Evolutionary conservation across 306 rosid species (phyloP).

Genomic region (Prunus davidiana): DNA sequence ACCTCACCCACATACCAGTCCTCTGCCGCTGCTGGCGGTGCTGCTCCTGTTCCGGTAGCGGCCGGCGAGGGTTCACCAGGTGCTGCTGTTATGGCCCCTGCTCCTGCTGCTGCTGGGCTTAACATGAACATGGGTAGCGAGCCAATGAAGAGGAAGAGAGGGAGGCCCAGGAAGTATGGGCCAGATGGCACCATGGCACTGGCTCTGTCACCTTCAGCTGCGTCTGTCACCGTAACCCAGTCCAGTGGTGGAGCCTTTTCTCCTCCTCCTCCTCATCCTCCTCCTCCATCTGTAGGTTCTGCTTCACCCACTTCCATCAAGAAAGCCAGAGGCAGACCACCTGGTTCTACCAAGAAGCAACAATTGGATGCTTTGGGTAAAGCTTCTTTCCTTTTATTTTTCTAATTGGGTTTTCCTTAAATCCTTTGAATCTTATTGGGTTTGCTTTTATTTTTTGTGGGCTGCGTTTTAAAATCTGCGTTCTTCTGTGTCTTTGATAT

Average conservation of each 20-base stretch:
- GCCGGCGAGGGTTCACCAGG: slow-evolving; percentile 24
- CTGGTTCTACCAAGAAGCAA: slow-evolving; percentile 58
- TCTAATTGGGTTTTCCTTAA: not conserved
- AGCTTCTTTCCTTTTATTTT: not conserved
- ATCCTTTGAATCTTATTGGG: not conserved
- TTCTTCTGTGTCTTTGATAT: not conserved
- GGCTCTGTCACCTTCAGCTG: slow-evolving; percentile 31
- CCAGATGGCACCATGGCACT: slow-evolving; percentile 58
- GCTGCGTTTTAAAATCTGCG: not conserved
- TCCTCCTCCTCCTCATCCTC: slow-evolving; percentile 18
- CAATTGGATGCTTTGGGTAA: slow-evolving; percentile 45
- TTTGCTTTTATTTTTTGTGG: not conserved
- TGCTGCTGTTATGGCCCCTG: slow-evolving; percentile 19
- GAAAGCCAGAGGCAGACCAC: slow-evolving; percentile 73
- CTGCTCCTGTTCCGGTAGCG: not conserved
- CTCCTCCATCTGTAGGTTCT: slow-evolving; percentile 26
- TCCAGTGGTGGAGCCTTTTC: slow-evolving; percentile 36
- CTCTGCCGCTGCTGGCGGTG: not conserved
- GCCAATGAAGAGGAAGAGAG: slow-evolving; percentile 60
- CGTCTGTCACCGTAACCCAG: slow-evolving; percentile 9
- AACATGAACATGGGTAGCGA: slow-evolving; percentile 38
- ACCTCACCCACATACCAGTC: slow-evolving; percentile 27
- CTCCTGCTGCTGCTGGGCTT: slow-evolving; percentile 18
- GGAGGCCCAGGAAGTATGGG: slow-evolving; percentile 79
- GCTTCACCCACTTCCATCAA: slow-evolving; percentile 40